Evolutionary conservation across 768 basidiomycete species (phyloP), one percentile per base, ranked within the genome.

Genomic region (Boletus rubropictus): DNA sequence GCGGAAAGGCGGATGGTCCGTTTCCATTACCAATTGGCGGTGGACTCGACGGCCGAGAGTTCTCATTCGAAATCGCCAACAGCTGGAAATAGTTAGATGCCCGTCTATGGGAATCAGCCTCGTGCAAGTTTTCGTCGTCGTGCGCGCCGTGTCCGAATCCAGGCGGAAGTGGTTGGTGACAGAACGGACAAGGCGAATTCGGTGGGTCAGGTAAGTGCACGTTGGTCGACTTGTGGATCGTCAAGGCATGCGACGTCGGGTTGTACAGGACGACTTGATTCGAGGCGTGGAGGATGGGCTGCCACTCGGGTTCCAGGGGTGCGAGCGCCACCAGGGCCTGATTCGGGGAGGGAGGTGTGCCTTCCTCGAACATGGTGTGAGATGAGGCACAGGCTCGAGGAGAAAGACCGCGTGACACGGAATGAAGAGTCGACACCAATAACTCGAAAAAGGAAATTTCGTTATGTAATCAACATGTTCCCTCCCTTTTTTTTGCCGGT

Each of bases 181-280:
- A 91, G 54, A 85, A 87, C 4, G 89, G 89, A 66, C 89, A 92
- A 4, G 62, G 57, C 25, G 67, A 58, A 37, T 33, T 50, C 34
- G 60, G 40, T 35, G 58, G 45, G 42, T 63, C 51, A 25, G 71
- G 46, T 18, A 57, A 37, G 42, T 50, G 49, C 4, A 53, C 34
- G 45, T 40, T 48, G 31, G 70, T 60, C 27, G 68, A 67, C 36
- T 53, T 52, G 41, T 72, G 72, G 48, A 89, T 84, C 15, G 89
- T 78, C 18, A 93, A 70, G 2, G 89, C 89, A 60, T 92, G 89
- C 1, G 85, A 89, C 2, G 78, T 82, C 0, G 90, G 82, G 60
- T 93, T 89, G 69, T 91, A 93, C 7, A 92, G 74, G 14, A 93
- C 90, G 29, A 92, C 82, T 58, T 91, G 88, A 64, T 89, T 86